Base-by-base conservation (phyloP, 371 early-diverging fungal genomes). In the Dinochytrium kinnereticum region DNA sequence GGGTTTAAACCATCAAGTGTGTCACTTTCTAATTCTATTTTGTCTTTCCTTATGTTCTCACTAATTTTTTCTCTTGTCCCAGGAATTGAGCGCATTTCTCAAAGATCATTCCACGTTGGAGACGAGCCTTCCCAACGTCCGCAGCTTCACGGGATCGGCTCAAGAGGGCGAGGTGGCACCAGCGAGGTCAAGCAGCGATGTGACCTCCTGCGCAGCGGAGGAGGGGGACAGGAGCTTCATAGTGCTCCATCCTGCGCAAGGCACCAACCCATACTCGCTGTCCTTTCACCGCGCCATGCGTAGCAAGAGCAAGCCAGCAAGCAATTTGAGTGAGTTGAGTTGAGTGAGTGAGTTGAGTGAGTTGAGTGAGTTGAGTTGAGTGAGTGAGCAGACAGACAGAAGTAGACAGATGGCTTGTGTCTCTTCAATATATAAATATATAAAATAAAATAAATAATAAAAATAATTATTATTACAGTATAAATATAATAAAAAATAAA, bases 31-130 rank as follows among this genome's bases (percentile, higher is more conserved):
- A n/a, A n/a, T n/a, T n/a, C n/a, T n/a, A n/a, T n/a, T n/a, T n/a
- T n/a, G n/a, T 34, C 19, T 59, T 28, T 5, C 10, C 31, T n/a
- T 59, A 17, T 50, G 61, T 69, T 26, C 61, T 55, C n/a, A 31
- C 2, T 10, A 15, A 26, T 13, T 50, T 10, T 5, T 10, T 65
- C 17, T 34, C 30, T 15, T 65, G 15, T 17, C 37, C 0, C 53
- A 73, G 65, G 77, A 76, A 30, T 65, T 76, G 24, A 28, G 59
- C 34, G 44, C 68, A 1, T 77, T 73, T 49, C 38, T 78, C 64
- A 37, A 59, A 7, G 74, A 78, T 2, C 78, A 78, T 40, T 59
- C 74, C 37, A 59, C 50, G 51, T 64, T 78, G n/a, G 78, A 78
- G 51, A 70, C 65, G 36, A 70, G 74, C 51, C 61, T 78, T 36